Evolutionary conservation across 805 yeast genomes (phyloP).

Genomic region (Grigorovia jiainica): DNA sequence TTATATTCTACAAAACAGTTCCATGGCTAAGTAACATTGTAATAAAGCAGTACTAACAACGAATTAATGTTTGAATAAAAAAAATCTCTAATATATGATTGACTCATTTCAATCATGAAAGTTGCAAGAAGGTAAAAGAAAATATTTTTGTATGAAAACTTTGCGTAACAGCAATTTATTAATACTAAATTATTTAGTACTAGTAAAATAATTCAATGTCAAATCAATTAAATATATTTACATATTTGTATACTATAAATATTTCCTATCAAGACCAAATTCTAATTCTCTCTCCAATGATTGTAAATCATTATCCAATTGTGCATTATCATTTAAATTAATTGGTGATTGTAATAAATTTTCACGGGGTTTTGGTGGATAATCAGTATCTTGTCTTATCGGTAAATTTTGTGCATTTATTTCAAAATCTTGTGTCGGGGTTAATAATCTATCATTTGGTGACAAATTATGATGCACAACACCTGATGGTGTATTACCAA

Average conservation of each 20-base stretch:
- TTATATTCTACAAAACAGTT: no score
- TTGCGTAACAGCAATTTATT: no score
- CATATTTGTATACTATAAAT: conserved; percentile 5
- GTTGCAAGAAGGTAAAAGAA: no score
- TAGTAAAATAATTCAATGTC: no score
- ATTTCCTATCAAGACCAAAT: conserved; percentile 53
- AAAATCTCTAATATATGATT: no score
- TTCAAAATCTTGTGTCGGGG: conserved; percentile 29
- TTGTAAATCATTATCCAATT: conserved; percentile 27
- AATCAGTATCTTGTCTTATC: conserved; percentile 31
- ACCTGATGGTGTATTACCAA: conserved; percentile 17
- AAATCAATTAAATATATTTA: not conserved
- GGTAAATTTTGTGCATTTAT: conserved; percentile 40
- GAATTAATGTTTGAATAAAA: no score
- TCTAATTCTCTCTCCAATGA: conserved; percentile 53
- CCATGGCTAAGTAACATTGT: no score
- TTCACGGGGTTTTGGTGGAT: conserved; percentile 59
- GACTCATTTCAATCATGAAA: no score
- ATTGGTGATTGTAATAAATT: conserved; percentile 26
- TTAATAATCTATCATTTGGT: conserved; percentile 8
- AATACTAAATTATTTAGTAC: no score
- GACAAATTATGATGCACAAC: conserved; percentile 3
- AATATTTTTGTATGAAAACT: no score
- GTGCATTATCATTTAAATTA: conserved; percentile 13
- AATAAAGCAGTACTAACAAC: no score